Evolutionary conservation across 1,284 basidiomycete species (phyloP).

Genomic region (Irpex rosettiformis): DNA sequence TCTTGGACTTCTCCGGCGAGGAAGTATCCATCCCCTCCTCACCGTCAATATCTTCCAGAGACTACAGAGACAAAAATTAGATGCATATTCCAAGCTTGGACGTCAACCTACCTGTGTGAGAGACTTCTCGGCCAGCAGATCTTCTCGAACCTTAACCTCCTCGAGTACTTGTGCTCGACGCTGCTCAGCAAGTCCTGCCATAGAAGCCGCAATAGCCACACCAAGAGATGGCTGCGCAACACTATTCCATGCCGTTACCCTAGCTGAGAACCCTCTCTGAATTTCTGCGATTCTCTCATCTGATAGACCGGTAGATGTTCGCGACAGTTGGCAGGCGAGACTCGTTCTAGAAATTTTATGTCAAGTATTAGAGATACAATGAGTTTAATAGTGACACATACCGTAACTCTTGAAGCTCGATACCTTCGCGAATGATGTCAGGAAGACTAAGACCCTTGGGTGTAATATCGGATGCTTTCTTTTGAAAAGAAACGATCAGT

Average conservation of each 20-base stretch:
- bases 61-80: background rate
- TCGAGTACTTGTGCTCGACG: background rate
- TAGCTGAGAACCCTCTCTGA: background rate
- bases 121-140: background rate
- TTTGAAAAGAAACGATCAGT: background rate
- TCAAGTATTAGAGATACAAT: background rate
- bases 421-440: constrained; percentile 7
- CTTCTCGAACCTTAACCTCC: background rate
- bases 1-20: background rate
- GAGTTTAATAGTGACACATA: background rate
- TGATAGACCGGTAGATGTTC: background rate
- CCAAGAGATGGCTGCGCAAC: background rate
- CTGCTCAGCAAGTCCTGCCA: background rate
- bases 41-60: background rate
- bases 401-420: constrained; percentile 10
- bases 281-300: background rate
- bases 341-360: background rate
- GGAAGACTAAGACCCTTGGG: background rate
- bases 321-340: background rate
- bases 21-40: background rate
- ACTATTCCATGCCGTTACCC: background rate
- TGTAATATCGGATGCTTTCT: background rate
- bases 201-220: background rate
- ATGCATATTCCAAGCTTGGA: background rate
- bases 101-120: background rate